Evolutionary conservation across 2,329 filamentous ascomycete species (phyloP).

Genomic region (Cyanodermella asteris): DNA sequence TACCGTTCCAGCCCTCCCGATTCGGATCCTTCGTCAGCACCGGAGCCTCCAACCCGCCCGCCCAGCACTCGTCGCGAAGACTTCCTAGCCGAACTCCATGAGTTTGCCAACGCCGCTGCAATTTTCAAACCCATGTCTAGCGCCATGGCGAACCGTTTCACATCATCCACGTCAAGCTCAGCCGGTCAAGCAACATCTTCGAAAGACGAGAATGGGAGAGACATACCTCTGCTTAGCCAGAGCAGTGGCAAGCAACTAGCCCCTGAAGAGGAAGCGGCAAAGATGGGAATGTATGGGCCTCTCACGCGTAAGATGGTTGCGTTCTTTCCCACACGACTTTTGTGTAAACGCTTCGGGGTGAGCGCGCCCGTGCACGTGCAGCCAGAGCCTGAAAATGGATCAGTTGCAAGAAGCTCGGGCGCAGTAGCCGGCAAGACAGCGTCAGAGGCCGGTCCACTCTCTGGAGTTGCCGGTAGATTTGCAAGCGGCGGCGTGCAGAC

Average conservation of each 20-base stretch:
- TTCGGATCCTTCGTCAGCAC: conserved; percentile 29
- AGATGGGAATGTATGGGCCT: conserved; percentile 75
- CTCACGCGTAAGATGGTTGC: conserved; percentile 53
- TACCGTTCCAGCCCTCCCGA: conserved; percentile 37
- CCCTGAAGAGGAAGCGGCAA: conserved; percentile 68
- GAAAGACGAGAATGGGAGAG: conserved; percentile 7
- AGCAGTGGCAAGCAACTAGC: conserved; percentile 39
- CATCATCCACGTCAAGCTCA: conserved; percentile 36
- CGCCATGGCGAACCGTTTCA: conserved; percentile 85
- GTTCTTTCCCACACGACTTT: conserved; percentile 59
- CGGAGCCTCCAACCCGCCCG: conserved; percentile 36
- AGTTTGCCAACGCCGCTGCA: conserved; percentile 53
- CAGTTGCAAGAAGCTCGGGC: conserved; percentile 9
- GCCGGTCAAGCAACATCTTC: conserved; percentile 16
- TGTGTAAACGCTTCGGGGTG: conserved; percentile 96
- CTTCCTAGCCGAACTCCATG: conserved; percentile 55
- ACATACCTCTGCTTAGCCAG: conserved; percentile 18
- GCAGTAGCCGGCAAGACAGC: conserved; percentile 5
- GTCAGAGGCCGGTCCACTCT: conserved; percentile 4
- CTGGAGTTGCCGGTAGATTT: conserved; percentile 6
- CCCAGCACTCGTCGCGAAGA: conserved; percentile 39
- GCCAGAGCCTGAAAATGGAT: conserved; percentile 21
- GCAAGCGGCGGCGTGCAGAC: too few relatives aligned
- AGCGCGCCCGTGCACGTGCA: conserved; percentile 48
- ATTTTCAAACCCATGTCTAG: conserved; percentile 86